Conservation (phyloP, 2,329 filamentous ascomycete species). For the Moelleriella libera region DNA sequence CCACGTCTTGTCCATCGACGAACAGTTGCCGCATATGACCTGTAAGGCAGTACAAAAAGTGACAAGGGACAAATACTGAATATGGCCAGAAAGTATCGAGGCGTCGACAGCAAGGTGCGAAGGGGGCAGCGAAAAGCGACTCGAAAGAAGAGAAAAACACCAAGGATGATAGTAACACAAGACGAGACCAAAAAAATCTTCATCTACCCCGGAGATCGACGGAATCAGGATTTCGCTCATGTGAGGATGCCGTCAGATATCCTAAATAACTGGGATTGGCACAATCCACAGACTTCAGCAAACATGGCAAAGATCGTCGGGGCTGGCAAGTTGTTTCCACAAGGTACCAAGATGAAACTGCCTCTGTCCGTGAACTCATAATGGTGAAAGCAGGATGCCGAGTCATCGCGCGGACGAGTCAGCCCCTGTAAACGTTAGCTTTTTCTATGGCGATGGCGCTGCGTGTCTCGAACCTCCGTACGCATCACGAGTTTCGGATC, state of each 20-base stretch:
- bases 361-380: background rate
- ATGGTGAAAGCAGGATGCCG: background rate
- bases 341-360: too few species aligned
- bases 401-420: slow-evolving; percentile 10
- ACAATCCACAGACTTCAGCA: too few species aligned
- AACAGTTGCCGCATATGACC: slow-evolving; percentile 8
- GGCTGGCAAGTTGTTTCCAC: too few species aligned
- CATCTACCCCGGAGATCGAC: background rate
- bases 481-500: slow-evolving; percentile 27
- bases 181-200: background rate
- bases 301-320: too few species aligned
- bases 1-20: slow-evolving; percentile 22
- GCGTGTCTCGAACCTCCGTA: slow-evolving; percentile 25
- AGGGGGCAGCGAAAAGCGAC: background rate
- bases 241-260: background rate
- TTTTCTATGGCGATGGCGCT: background rate
- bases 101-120: slow-evolving; percentile 5
- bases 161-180: background rate
- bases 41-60: slow-evolving; percentile 20
- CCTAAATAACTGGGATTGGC: background rate
- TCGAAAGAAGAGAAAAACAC: background rate
- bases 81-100: background rate
- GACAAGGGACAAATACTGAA: slow-evolving; percentile 3
- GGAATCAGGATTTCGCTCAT: background rate
- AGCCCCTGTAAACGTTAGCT: slow-evolving; percentile 17